Conservation (phyloP, 495 filamentous ascomycete species). For the Lindgomyces ingoldianus region DNA sequence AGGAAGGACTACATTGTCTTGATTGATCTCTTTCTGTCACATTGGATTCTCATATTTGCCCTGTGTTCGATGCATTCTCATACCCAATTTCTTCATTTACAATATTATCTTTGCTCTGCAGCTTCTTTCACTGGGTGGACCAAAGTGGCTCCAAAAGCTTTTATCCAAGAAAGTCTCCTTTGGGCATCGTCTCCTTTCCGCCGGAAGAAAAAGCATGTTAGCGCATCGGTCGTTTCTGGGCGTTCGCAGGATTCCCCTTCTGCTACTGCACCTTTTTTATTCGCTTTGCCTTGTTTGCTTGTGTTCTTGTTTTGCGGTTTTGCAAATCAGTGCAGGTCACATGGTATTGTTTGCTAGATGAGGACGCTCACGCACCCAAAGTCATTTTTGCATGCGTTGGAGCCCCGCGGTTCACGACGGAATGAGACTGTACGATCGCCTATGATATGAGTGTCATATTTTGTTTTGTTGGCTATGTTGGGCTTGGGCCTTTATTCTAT, state of each 20-base stretch:
- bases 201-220: constrained; percentile 23
- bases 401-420: constrained; percentile 1
- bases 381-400: constrained; percentile 21
- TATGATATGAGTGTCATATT: constrained; percentile 15
- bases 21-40: not conserved
- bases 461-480: not conserved
- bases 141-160: constrained; percentile 31
- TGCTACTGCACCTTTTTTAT: not conserved
- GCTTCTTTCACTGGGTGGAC: constrained; percentile 32
- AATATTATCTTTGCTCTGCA: not conserved
- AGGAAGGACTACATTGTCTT: not conserved
- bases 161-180: constrained; percentile 20
- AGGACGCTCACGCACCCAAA: constrained; percentile 32
- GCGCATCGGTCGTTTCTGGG: constrained; percentile 7
- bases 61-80: constrained; percentile 8
- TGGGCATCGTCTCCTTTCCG: constrained; percentile 12
- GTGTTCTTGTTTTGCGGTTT: constrained; percentile 10
- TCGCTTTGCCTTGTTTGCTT: not conserved
- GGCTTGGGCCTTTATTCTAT: not conserved
- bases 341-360: constrained; percentile 29
- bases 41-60: not conserved
- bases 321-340: constrained; percentile 26
- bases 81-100: constrained; percentile 5
- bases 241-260: constrained; percentile 14
- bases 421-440: constrained; percentile 34